Percentiles rank a stretch among this genome's conserved stretches.
These are phyloP conservation scores for Akanthomyces dipterigenus DNA, from an alignment of 2,329 filamentous ascomycete species.

Conservation along the genomic window DNA sequence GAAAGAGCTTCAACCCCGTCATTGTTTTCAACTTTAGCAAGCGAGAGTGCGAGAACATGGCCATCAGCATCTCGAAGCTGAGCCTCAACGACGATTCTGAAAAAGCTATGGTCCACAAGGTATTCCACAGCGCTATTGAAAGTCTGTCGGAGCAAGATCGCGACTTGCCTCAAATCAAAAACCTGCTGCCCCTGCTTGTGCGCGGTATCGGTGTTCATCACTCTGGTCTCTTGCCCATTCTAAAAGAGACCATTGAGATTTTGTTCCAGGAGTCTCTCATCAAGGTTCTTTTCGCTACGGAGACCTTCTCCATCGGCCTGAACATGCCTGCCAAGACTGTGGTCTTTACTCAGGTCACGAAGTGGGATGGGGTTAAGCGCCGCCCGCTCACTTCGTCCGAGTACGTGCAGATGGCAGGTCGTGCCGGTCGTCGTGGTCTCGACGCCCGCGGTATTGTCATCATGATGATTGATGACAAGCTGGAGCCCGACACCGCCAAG, in stretches of 20 bases:
- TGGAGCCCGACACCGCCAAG: slow-evolving; percentile 90
- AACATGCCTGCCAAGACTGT: slow-evolving; percentile 99
- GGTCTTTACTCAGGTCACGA: slow-evolving; percentile 94
- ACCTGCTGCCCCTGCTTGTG: slow-evolving; percentile 81
- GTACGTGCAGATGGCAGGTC: slow-evolving; percentile 98
- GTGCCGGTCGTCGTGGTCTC: slow-evolving; percentile 91
- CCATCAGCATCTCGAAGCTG: slow-evolving; percentile 76
- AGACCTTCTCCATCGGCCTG: slow-evolving; percentile 96
- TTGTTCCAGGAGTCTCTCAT: slow-evolving; percentile 96
- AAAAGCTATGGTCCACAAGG: slow-evolving; percentile 87
- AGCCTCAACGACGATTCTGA: slow-evolving; percentile 96
- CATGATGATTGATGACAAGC: slow-evolving; percentile 98
- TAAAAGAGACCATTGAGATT: slow-evolving; percentile 99
- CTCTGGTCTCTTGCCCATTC: slow-evolving; percentile 85
- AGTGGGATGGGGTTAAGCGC: slow-evolving; percentile 83
- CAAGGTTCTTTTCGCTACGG: slow-evolving; percentile 95
- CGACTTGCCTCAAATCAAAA: slow-evolving; percentile 78
- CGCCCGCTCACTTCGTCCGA: slow-evolving; percentile 83
- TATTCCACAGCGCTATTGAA: slow-evolving; percentile 89
- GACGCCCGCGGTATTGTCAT: slow-evolving; percentile 98
- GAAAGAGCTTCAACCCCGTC: slow-evolving; percentile 93
- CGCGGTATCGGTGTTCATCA: slow-evolving; percentile 97
- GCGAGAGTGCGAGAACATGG: slow-evolving; percentile 86
- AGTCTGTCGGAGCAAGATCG: slow-evolving; percentile 89
- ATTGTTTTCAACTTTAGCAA: slow-evolving; percentile 99